Percentiles rank a stretch among this genome's conserved stretches.
Conservation (phyloP, 495 filamentous ascomycete genomes). For the Aspergillus taichungensis region DNA sequence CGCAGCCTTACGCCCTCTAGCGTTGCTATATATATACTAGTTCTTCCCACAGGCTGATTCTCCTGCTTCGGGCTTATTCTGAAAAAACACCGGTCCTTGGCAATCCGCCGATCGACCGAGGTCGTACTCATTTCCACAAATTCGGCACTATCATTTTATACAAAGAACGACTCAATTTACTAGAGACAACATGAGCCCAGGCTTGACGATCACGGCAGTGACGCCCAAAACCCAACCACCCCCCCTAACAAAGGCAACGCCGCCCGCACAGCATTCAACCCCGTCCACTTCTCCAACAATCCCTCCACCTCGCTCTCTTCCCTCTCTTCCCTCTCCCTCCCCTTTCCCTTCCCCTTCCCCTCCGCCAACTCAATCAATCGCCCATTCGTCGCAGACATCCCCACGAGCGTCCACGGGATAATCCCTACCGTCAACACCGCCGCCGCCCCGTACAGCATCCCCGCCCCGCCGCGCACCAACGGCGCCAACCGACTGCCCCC, state of each 20-base stretch:
- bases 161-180: not conserved
- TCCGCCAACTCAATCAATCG: constrained; percentile 13
- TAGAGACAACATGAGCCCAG: not conserved
- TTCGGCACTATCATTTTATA: no score
- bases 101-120: no score
- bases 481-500: constrained; percentile 16
- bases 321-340: constrained; percentile 12
- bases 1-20: no score
- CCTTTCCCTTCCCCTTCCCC: constrained; percentile 4
- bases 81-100: no score
- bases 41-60: no score
- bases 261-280: constrained; percentile 25
- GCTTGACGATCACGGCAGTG: constrained; percentile 13
- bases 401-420: constrained; percentile 26
- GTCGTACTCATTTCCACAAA: no score
- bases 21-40: no score
- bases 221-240: constrained; percentile 20
- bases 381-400: constrained; percentile 18
- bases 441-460: constrained; percentile 17
- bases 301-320: constrained; percentile 16
- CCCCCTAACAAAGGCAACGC: constrained; percentile 29
- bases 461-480: constrained; percentile 6
- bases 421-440: constrained; percentile 28
- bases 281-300: constrained; percentile 26
- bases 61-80: no score